phyloP scores from a whole-genome alignment of 352 stramenopile species.

The Hyphochytrium catenoides region DNA sequence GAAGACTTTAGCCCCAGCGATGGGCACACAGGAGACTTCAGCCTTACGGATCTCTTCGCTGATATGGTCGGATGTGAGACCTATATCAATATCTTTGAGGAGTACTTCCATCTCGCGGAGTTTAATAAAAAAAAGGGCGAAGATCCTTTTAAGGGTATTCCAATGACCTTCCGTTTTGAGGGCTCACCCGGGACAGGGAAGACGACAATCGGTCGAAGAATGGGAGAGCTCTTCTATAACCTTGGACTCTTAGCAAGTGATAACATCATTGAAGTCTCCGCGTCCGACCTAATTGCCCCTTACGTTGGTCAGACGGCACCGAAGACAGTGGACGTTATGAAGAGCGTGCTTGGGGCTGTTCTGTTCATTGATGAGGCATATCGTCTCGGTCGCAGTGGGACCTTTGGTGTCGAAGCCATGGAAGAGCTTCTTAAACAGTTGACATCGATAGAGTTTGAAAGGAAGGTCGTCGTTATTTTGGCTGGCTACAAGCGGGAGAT shows the following conservation, averaged over 20 bases:
- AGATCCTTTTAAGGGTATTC: slow-evolving; percentile 25
- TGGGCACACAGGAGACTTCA: slow-evolving; percentile 1
- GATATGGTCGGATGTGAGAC: slow-evolving; percentile 19
- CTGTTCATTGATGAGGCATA: slow-evolving; percentile 83
- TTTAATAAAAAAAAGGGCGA: slow-evolving; percentile 24
- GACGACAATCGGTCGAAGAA: slow-evolving; percentile 62
- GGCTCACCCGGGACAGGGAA: slow-evolving; percentile 62
- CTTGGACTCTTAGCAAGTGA: slow-evolving; percentile 69
- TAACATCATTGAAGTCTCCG: slow-evolving; percentile 67
- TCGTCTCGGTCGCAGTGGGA: slow-evolving; percentile 50
- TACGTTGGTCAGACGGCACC: slow-evolving; percentile 68
- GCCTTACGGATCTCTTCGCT: slow-evolving; percentile 18
- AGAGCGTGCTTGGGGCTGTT: slow-evolving; percentile 62
- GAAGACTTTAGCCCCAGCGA: neutral
- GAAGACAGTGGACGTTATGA: slow-evolving; percentile 56
- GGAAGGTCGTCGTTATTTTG: slow-evolving; percentile 63
- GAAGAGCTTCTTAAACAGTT: slow-evolving; percentile 66
- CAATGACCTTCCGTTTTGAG: slow-evolving; percentile 60
- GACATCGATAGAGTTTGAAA: slow-evolving; percentile 42
- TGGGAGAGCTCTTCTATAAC: slow-evolving; percentile 76
- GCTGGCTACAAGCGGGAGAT: slow-evolving; percentile 67
- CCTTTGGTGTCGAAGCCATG: slow-evolving; percentile 58
- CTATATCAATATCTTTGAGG: no score
- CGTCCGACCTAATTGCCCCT: slow-evolving; percentile 58
- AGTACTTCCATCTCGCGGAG: slow-evolving; percentile 31